Evolutionary conservation across 2,329 filamentous ascomycete genomes (phyloP), one percentile per base, ranked within the genome.

Genomic region (Grosmannia serpens): DNA sequence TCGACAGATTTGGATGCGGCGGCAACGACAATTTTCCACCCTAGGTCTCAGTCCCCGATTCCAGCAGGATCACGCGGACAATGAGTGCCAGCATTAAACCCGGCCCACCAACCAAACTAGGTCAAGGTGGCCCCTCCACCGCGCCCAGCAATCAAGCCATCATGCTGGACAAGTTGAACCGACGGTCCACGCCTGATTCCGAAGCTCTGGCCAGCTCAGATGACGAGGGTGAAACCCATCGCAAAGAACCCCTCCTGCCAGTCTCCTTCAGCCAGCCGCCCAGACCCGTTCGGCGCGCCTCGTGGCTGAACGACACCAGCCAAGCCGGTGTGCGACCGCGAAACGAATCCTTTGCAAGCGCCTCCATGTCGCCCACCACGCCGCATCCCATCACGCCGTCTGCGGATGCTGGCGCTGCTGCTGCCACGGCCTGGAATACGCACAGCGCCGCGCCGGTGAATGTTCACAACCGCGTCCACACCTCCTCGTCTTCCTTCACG

Each of bases 191-290:
- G 1, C 92, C 92, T 26, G 94, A 97, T 69, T 96, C 91, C 4
- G 92, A 97, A 70, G 92, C 89, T 56, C 76, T 97, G 60, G 91
- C 88, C 56, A 97, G 92, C 64, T 96, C 91, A 15, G 94, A 97
- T 70, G 94, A 97, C 70, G 94, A 99, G 71, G 80, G 77, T 59
- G 88, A 96, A 61, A 79, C 84, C 68, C 78, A 81, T 64, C 77
- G 77, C 51, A 76, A 82, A 64, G 81, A 80, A 2, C 20, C 50
- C 1, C 53, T 29, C 46, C 59, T 71, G 68, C 66, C 69, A 60
- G 67, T 70, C 27, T 29, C 55, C 35, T 33, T 54, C 15, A 6
- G 24, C 58, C 81, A 75, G 65, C 79, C 74, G 55, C 79, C 74
- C 55, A 88, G 85, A 65, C 82, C 87, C 53, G 35, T 80, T 29